Conservation (phyloP, 1,139 yeast genomes). For the Insectozyma bohioensis region DNA sequence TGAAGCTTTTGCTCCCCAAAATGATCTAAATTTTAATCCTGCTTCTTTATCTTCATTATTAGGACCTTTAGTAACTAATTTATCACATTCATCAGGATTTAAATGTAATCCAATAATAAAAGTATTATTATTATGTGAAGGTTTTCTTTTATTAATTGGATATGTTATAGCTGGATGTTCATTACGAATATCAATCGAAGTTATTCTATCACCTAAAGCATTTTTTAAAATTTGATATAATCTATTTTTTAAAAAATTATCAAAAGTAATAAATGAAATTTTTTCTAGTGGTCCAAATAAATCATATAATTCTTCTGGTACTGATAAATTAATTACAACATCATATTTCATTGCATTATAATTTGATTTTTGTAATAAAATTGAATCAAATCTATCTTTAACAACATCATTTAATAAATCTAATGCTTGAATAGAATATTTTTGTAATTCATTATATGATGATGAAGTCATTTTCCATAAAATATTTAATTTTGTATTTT, state of each 20-base stretch:
- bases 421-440: constrained; percentile 69
- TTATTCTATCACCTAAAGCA: constrained; percentile 70
- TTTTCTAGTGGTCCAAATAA: constrained; percentile 71
- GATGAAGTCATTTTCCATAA: constrained; percentile 78
- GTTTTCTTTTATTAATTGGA: constrained; percentile 60
- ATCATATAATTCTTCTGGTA: constrained; percentile 38
- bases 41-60: constrained; percentile 58
- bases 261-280: constrained; percentile 69
- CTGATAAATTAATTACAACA: constrained; percentile 50
- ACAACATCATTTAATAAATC: constrained; percentile 73
- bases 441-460: constrained; percentile 61
- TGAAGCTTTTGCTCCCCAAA: constrained; percentile 89
- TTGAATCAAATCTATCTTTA: constrained; percentile 79
- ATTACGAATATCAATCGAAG: constrained; percentile 41
- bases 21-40: constrained; percentile 65
- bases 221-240: constrained; percentile 56
- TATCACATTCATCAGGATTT: constrained; percentile 76
- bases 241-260: constrained; percentile 62
- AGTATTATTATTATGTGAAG: constrained; percentile 33
- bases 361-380: constrained; percentile 68
- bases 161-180: constrained; percentile 30
- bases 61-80: constrained; percentile 85
- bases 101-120: constrained; percentile 64
- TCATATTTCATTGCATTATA: constrained; percentile 66
- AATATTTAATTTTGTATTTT: constrained; percentile 70